phyloP scores from a whole-genome alignment of 139 green algal species.

The Penium margaritaceum region DNA sequence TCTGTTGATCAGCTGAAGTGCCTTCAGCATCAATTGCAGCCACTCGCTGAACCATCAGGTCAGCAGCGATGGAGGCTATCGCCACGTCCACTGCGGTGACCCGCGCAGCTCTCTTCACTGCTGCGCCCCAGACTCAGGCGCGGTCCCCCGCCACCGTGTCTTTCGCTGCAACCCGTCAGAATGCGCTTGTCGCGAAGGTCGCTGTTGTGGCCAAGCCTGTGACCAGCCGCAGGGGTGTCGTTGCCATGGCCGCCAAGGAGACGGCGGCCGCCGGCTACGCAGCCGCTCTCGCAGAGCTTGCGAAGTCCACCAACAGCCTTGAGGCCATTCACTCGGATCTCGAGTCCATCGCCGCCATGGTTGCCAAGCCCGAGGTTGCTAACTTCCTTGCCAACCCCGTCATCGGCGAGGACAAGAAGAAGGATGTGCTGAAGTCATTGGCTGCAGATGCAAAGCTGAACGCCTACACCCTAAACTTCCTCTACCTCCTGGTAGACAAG shows the following conservation, averaged over 20 bases:
- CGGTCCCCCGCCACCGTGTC: too few species aligned
- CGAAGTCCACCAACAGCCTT: constrained; percentile 70
- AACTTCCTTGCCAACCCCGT: constrained; percentile 84
- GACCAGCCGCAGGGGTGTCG: not conserved
- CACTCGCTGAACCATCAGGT: too few species aligned
- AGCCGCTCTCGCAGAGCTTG: constrained; percentile 85
- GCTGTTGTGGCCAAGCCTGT: not conserved
- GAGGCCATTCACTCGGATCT: constrained; percentile 79
- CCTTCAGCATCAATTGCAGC: too few species aligned
- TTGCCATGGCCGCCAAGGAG: constrained; percentile 18
- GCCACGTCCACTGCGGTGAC: too few species aligned
- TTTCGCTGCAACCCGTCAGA: not conserved
- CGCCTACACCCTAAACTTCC: constrained; percentile 86
- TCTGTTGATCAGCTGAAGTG: too few species aligned
- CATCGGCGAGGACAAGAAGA: constrained; percentile 74
- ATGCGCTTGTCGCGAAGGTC: constrained; percentile 15
- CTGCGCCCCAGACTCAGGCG: too few species aligned
- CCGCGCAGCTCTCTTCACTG: too few species aligned
- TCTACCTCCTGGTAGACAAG: constrained; percentile 90
- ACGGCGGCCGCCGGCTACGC: constrained; percentile 73
- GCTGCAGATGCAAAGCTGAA: constrained; percentile 71
- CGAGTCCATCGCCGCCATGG: constrained; percentile 53
- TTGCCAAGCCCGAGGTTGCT: constrained; percentile 57
- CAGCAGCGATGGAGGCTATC: too few species aligned
- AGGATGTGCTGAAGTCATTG: constrained; percentile 73